Base-by-base conservation (phyloP, 73 alveolate species). In the Tetrahymena borealis region DNA sequence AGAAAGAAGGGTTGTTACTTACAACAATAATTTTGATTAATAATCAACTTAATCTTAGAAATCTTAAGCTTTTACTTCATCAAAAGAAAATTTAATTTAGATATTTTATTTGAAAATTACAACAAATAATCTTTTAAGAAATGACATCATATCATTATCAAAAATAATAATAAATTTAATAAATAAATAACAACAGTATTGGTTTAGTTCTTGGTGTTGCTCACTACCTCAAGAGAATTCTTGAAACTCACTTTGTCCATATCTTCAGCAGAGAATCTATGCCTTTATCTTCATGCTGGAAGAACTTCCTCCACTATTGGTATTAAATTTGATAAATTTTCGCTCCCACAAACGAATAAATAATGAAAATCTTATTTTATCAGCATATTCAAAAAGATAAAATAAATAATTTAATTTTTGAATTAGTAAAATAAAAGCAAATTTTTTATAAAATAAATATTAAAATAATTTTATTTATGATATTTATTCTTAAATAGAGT, bases 261-360 rank as follows among this genome's bases (percentile, higher is more conserved):
- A 95, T 97, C 28, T 98, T 98, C 91, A 95, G 98, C 79, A 96
- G 97, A 92, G 98, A 96, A 78, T 97, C 99, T 36, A 98, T 98
- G 99, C 99, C 99, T 40, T 93, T 98, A 90, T 91, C 91, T 39
- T 96, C 97, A 94, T 91, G 97, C 20, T 97, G 96, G 97, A 98
- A 95, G 93, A 98, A 98, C 92, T 97, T 98, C 79, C 97, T 97
- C 28, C 99, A 98, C 96, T 98, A 98, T 95, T 98, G 99, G 99
- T 95, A 96, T n/a, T 78, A 96, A 42, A 96, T 94, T 94, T 99
- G 99, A 28, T 92, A 96, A 36, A 93, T 96, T 39, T 96, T 97
- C 37, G 97, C 98, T 79, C 97, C 94, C n/a, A n/a, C n/a, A n/a
- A n/a, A n/a, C n/a, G n/a, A n/a, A n/a, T n/a, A n/a, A n/a, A n/a